Evolutionary conservation across 208 protist species (phyloP).

Genomic region (Spironucleus salmonicida): DNA sequence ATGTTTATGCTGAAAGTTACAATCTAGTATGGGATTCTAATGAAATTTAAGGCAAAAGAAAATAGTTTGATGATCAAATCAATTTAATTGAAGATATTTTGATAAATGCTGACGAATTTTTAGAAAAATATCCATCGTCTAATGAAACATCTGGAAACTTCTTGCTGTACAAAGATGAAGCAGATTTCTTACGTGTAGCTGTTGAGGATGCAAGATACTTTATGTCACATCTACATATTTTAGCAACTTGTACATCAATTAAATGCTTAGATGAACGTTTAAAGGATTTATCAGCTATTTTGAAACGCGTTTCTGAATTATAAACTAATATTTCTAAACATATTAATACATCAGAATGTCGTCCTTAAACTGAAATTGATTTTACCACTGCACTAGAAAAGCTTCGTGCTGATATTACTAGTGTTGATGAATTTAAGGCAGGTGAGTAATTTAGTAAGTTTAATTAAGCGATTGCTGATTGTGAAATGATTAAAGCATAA

Average conservation of each 20-base stretch:
- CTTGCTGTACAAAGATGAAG: conserved; percentile 14
- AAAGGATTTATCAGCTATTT: background rate
- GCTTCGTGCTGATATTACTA: background rate
- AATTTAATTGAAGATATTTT: conserved; percentile 20
- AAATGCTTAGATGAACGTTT: background rate
- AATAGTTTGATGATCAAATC: background rate
- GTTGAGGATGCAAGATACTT: background rate
- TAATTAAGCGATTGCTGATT: background rate
- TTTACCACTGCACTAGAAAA: background rate
- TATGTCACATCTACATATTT: conserved; percentile 2
- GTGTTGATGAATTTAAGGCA: background rate
- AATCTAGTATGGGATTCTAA: conserved; percentile 20
- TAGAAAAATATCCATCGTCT: background rate
- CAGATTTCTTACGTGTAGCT: background rate
- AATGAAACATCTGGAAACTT: background rate
- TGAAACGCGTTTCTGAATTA: background rate
- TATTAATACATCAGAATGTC: background rate
- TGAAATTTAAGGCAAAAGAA: conserved; percentile 1
- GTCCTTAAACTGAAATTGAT: background rate
- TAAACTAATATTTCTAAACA: background rate
- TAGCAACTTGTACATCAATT: background rate
- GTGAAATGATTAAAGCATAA: background rate
- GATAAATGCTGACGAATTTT: background rate
- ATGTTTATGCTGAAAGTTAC: background rate
- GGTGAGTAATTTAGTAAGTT: background rate